Percentiles rank a stretch among this genome's conserved stretches.
Conservation (phyloP, 768 basidiomycete species). For the Amanita polypyramis region DNA sequence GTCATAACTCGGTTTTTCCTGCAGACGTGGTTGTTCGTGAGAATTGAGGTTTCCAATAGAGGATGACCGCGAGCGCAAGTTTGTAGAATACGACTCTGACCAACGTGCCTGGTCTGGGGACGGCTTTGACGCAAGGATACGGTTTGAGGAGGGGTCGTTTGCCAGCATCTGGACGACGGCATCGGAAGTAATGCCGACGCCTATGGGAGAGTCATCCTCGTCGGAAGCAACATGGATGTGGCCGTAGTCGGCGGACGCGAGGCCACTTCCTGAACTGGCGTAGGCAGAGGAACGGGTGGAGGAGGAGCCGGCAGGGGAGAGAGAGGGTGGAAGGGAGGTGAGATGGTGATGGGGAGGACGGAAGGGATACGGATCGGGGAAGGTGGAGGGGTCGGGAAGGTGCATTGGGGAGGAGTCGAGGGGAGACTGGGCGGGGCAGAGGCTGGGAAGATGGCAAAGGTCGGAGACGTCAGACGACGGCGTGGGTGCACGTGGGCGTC, state of each 20-base stretch:
- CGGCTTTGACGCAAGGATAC: constrained; percentile 31
- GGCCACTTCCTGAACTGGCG: constrained; percentile 57
- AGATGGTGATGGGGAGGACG: too few relatives aligned
- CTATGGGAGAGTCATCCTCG: constrained; percentile 39
- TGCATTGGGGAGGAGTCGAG: constrained; percentile 28
- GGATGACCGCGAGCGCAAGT: constrained; percentile 60
- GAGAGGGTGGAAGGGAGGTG: constrained; percentile 34
- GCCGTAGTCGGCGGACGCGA: constrained; percentile 49
- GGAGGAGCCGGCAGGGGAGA: constrained; percentile 64
- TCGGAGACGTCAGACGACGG: constrained; percentile 10
- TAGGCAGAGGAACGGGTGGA: constrained; percentile 74
- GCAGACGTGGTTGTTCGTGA: constrained; percentile 30
- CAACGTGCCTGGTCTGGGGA: constrained; percentile 58
- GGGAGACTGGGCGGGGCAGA: constrained; percentile 7
- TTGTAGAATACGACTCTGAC: constrained; percentile 69
- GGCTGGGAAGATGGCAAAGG: constrained; percentile 2
- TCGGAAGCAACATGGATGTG: constrained; percentile 57
- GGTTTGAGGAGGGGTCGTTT: constrained; percentile 39
- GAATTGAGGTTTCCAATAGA: constrained; percentile 40
- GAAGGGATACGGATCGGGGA: constrained; percentile 46
- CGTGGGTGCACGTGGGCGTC: constrained; percentile 30
- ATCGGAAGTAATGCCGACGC: constrained; percentile 31
- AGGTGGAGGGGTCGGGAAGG: constrained; percentile 56
- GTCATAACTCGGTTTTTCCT: constrained; percentile 67
- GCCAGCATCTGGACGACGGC: constrained; percentile 51